Conservation (phyloP, 805 yeast species). For the Saccharomycopsis babjevae region DNA sequence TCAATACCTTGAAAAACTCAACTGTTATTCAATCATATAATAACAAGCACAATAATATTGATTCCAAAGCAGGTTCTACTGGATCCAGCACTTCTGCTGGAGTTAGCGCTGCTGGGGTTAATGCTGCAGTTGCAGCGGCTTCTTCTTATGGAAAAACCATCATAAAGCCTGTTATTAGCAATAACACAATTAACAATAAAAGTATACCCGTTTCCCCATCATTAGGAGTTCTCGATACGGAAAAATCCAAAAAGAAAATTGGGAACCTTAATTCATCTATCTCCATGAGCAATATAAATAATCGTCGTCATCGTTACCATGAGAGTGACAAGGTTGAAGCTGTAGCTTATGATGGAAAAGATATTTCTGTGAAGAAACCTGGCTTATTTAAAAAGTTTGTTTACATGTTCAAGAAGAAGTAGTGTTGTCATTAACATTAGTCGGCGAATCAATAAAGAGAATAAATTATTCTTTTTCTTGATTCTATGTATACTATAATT, state of each 20-base stretch:
- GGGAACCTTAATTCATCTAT: neutral
- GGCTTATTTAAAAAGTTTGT: slow-evolving; percentile 6
- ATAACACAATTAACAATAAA: neutral
- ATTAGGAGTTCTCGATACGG: neutral
- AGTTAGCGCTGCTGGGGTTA: neutral
- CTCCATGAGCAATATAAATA: neutral
- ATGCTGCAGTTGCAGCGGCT: neutral
- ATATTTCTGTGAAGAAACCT: neutral
- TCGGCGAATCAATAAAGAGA: neutral
- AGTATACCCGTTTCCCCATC: neutral
- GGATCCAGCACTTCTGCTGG: neutral
- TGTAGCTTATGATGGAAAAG: neutral
- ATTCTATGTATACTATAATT: neutral
- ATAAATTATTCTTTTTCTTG: no score
- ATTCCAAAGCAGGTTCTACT: neutral
- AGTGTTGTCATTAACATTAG: neutral
- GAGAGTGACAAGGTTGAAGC: neutral
- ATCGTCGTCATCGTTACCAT: neutral
- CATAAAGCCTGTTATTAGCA: neutral
- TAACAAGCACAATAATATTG: neutral
- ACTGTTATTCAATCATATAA: slow-evolving; percentile 3
- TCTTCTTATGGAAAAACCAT: neutral
- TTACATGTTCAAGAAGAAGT: slow-evolving; percentile 4
- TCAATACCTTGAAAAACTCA: slow-evolving; percentile 17
- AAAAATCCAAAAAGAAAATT: neutral